Evolutionary conservation across 139 green algal species (phyloP), one percentile per base, ranked within the genome.

Genomic region (Nannochloris sp.): DNA sequence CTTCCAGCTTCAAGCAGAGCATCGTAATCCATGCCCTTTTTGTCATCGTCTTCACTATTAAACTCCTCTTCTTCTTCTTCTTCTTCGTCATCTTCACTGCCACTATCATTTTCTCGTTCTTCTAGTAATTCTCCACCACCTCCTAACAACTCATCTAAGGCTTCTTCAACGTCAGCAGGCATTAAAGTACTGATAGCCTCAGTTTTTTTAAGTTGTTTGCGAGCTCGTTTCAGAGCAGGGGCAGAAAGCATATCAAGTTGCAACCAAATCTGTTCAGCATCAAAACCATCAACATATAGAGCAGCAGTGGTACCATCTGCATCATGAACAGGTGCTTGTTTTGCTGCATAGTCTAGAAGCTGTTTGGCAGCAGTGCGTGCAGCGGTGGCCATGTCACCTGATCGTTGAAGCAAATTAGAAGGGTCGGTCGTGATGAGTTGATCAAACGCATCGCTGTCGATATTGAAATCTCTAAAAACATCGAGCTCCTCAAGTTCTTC

Each of bases 231-330:
- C 25, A 83, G 42, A 14, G 60, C 54, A 7, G 53, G 45, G 1
- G 9, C 60, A 19, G 38, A 27, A 13, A 54, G 38, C 70, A 76
- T 60, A 24, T 90, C 84, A 37, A 90, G 67, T 69, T 90, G 84
- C 32, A 73, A 59, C 84, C 84, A 90, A 32, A 90, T 81, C 65
- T 89, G 83, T 67, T 90, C 84, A 4, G 83, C 64, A 38, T 90
- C 83, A 70, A 89, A 88, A 12, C 81, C 80, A 8, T 87, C 72
- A 4, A 83, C 64, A 47, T 77, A 66, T 31, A 89, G 75, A 9
- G 48, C 54, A 19, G 30, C 42, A 6, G 45, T 57, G 13, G 1
- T 34, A 35, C 35, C 6, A 42, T 10, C 24, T 33, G 30, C 30
- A 46, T 32, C n/a, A 46, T 61, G 45, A 55, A 42, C 15, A 4